Conservation (phyloP, 139 green algal genomes). For the Yamagishiella unicocca region DNA sequence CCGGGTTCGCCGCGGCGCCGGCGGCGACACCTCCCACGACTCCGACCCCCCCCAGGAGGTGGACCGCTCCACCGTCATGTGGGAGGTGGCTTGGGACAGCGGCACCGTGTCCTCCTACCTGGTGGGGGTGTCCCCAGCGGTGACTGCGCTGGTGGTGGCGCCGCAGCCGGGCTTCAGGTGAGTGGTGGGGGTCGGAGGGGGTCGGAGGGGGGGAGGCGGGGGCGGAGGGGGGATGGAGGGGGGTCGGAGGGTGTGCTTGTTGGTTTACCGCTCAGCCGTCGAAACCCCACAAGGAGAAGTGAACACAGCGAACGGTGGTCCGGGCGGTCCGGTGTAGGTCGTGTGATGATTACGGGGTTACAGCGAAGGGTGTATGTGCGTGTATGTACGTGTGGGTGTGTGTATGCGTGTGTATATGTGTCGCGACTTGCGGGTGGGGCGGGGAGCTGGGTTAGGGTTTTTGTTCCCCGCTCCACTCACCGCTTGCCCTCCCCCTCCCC, state of each 20-base stretch:
- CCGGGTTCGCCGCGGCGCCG: background rate
- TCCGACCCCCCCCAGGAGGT: background rate
- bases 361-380: no score
- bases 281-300: no score
- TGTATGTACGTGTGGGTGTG: no score
- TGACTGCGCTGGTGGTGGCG: conserved; percentile 25
- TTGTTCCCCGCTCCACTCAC: background rate
- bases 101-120: background rate
- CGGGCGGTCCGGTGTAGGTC: no score
- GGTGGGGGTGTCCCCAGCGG: background rate
- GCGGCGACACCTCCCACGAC: background rate
- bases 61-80: background rate
- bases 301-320: no score
- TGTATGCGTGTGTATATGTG: no score
- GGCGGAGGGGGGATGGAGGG: background rate
- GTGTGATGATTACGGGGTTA: no score
- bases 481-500: no score
- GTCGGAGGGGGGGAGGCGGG: background rate
- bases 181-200: background rate
- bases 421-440: no score
- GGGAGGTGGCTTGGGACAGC: conserved; percentile 42
- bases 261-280: no score
- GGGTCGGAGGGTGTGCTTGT: no score
- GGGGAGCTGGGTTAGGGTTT: no score
- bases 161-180: conserved; percentile 10